phyloP scores from a whole-genome alignment of 257 asterid genomes.

The Penstemon newberryi region DNA sequence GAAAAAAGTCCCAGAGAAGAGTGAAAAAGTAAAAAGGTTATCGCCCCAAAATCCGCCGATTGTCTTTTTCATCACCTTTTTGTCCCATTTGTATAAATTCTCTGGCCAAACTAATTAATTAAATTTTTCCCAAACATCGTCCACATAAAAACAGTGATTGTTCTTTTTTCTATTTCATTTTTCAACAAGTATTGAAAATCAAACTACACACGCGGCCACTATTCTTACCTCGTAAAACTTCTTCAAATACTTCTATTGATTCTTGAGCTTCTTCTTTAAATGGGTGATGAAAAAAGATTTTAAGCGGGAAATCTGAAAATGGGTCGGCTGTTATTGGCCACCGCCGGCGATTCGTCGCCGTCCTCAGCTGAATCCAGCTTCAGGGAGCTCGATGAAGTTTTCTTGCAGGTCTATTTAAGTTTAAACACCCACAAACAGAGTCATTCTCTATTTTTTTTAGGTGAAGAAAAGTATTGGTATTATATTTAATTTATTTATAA shows the following conservation, averaged over 20 bases:
- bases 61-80: constrained; percentile 29
- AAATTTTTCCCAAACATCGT: neutral
- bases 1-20: no score
- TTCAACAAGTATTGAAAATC: constrained; percentile 14
- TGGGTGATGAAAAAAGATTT: constrained; percentile 24
- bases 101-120: neutral
- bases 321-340: constrained; percentile 33
- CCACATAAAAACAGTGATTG: constrained; percentile 8
- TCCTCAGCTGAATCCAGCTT: constrained; percentile 69
- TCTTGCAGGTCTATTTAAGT: constrained; percentile 62
- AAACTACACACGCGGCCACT: constrained; percentile 44
- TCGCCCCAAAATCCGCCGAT: constrained; percentile 34
- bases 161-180: constrained; percentile 17
- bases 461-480: neutral
- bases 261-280: neutral
- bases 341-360: constrained; percentile 41
- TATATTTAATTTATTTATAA: constrained; percentile 16
- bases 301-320: constrained; percentile 47
- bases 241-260: neutral
- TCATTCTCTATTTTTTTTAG: neutral
- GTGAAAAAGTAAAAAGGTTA: constrained; percentile 31
- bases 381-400: constrained; percentile 79
- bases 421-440: neutral
- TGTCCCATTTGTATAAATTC: neutral
- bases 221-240: constrained; percentile 31